Conservation (phyloP, 345 rosid genomes). For the Citrus reticulata region DNA sequence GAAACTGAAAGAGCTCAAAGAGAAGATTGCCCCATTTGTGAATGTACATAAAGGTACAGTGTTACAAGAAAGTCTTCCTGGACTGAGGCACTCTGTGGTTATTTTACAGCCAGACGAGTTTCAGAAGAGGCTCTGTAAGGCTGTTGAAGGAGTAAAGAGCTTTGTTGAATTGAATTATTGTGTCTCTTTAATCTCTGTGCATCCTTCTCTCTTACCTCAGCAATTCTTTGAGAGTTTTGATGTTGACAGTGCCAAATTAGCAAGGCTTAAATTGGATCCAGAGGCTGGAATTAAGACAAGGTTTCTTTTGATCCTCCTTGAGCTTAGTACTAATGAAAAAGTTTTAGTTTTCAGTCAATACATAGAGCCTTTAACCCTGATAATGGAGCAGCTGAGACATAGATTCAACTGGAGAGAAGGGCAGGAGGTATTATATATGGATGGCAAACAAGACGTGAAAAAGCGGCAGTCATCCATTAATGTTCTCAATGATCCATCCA, state of each 20-base stretch:
- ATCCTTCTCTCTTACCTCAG: constrained; percentile 48
- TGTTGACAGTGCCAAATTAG: constrained; percentile 19
- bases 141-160: constrained; percentile 5
- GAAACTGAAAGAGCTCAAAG: constrained; percentile 25
- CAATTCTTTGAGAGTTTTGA: not conserved
- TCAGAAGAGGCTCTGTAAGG: constrained; percentile 44
- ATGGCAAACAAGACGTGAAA: constrained; percentile 33
- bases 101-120: constrained; percentile 38
- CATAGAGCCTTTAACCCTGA: constrained; percentile 42
- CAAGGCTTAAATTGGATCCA: constrained; percentile 23
- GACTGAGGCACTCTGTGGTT: constrained; percentile 54
- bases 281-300: constrained; percentile 56
- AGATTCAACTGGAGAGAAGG: constrained; percentile 48
- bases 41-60: constrained; percentile 65
- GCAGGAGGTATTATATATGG: constrained; percentile 43
- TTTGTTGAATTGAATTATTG: constrained; percentile 23
- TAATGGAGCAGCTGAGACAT: constrained; percentile 34
- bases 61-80: constrained; percentile 57
- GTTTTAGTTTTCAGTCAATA: constrained; percentile 73
- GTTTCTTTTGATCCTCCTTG: constrained; percentile 52
- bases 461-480: constrained; percentile 48
- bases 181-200: constrained; percentile 51
- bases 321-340: constrained; percentile 51
- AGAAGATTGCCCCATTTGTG: constrained; percentile 54
- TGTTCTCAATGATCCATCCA: constrained; percentile 49